Evolutionary conservation across 495 filamentous ascomycete species (phyloP), one percentile per base, ranked within the genome.

Genomic region (Penicillium canescens): DNA sequence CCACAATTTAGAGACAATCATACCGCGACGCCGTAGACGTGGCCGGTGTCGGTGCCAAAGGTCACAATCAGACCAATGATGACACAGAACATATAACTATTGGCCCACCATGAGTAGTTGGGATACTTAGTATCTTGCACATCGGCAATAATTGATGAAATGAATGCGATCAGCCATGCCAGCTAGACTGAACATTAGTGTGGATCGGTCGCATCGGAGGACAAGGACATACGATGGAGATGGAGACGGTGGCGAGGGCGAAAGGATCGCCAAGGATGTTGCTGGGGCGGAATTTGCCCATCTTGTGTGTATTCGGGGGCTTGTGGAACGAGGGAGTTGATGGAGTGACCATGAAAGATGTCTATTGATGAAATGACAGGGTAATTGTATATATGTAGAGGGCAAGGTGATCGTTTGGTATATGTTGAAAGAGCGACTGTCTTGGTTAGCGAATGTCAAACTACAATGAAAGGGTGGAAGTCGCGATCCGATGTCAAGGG

Each of bases 261-360:
- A 99, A 97, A 3, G 95, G 95, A 75, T 98, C 93, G 60, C 94
- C 94, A 43, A 97, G 77, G 48, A 98, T 90, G 70, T 96, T 92
- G 62, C 89, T 91, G 67, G 91, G 72, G 57, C 82, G 87, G 61
- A 95, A 85, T 62, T 82, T 83, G 57, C 66, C 82, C 78, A 74
- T 78, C 61, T 42, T 73, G 34, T 31, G 50, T 31, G 47, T 26
- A 28, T 49, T 46, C 26, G 50, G 49, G 33, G 46, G 11, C 5
- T 43, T 43, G 11, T 39, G 2, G 20, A 39, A 28, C 13, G 41
- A 31, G 8, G 28, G 28, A 28, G 9, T 16, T 31, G 38, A 14
- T 31, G 28, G 8, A 9, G 28, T 10, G 7, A 31, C 28, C 18
- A 42, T 26, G 39, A 26, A 36, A 42, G 7, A 8, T 34, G 21